These are phyloP conservation scores for Colletotrichum scovillei DNA, from an alignment of 2,329 filamentous ascomycete genomes.

Conservation along the genomic window DNA sequence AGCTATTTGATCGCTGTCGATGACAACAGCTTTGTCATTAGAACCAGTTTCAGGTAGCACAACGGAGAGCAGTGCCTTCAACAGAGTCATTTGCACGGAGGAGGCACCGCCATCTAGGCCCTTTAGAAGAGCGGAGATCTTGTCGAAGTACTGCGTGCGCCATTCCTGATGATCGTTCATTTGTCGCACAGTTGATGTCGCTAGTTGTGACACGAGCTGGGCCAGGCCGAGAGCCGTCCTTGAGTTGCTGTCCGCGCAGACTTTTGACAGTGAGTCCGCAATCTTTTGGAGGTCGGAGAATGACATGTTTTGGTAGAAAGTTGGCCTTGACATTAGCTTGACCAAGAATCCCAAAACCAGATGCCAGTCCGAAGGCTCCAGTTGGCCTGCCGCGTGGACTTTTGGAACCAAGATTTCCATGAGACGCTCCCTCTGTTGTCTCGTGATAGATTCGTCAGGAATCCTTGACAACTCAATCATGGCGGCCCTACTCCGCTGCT, in stretches of 20 bases:
- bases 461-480: constrained; percentile 43
- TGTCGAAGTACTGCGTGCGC: constrained; percentile 53
- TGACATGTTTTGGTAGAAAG: constrained; percentile 60
- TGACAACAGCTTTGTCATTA: constrained; percentile 17
- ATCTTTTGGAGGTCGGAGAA: constrained; percentile 51
- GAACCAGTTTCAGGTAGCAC: constrained; percentile 42
- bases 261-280: constrained; percentile 45
- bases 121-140: constrained; percentile 40
- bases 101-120: constrained; percentile 32
- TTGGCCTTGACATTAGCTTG: constrained; percentile 63
- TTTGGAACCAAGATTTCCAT: constrained; percentile 48
- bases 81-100: constrained; percentile 48
- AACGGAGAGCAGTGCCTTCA: constrained; percentile 48
- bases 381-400: constrained; percentile 40
- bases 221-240: constrained; percentile 9
- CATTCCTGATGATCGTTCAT: constrained; percentile 58
- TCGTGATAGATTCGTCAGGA: constrained; percentile 53
- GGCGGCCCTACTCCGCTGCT: constrained; percentile 10
- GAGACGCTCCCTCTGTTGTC: constrained; percentile 56
- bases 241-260: constrained; percentile 11
- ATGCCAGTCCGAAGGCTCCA: constrained; percentile 47
- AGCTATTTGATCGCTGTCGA: constrained; percentile 1
- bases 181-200: constrained; percentile 50
- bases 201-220: constrained; percentile 22
- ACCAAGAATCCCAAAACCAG: constrained; percentile 56